Percentiles rank a stretch among this genome's conserved stretches.
Evolutionary conservation across 2,329 filamentous ascomycete species (phyloP).

Genomic region (Cordyceps tenuipes): DNA sequence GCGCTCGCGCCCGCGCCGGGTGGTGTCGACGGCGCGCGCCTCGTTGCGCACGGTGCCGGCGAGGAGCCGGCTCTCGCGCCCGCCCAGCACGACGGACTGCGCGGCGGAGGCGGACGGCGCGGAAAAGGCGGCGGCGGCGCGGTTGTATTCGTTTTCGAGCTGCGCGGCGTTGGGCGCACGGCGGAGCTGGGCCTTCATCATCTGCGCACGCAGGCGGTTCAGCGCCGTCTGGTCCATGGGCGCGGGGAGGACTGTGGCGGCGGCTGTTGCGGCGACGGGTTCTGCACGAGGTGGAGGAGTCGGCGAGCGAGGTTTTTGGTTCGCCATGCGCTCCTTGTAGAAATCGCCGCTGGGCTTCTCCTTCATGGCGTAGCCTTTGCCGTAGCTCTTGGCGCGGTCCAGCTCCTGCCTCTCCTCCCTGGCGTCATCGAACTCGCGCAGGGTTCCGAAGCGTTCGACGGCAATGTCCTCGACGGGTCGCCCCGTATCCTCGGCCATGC

Average conservation of each 20-base stretch:
- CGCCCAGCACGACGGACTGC: constrained; percentile 60
- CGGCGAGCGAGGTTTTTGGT: constrained; percentile 27
- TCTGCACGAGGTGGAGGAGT: constrained; percentile 16
- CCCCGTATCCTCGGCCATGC: constrained; percentile 64
- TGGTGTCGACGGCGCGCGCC: too few relatives aligned
- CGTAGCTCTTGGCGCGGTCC: constrained; percentile 74
- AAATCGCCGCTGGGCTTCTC: constrained; percentile 83
- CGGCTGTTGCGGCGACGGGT: background rate
- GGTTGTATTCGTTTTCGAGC: constrained; percentile 78
- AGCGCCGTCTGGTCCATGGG: constrained; percentile 67
- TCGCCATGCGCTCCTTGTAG: constrained; percentile 65
- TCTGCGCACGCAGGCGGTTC: constrained; percentile 83
- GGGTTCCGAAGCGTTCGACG: constrained; percentile 67
- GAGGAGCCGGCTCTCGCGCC: too few relatives aligned
- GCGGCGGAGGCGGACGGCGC: constrained; percentile 53
- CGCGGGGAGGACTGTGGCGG: constrained; percentile 13
- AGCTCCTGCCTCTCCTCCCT: constrained; percentile 89
- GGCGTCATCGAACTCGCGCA: constrained; percentile 84
- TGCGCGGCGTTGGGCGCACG: constrained; percentile 65
- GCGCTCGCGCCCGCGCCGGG: constrained; percentile 73
- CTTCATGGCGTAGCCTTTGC: constrained; percentile 74
- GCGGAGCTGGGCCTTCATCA: constrained; percentile 91
- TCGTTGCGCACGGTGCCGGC: too few relatives aligned
- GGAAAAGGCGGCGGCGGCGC: constrained; percentile 55
- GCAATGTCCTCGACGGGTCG: constrained; percentile 75